These are phyloP conservation scores for Neurospora intermedia DNA, from an alignment of 495 filamentous ascomycete species.

Conservation along the genomic window DNA sequence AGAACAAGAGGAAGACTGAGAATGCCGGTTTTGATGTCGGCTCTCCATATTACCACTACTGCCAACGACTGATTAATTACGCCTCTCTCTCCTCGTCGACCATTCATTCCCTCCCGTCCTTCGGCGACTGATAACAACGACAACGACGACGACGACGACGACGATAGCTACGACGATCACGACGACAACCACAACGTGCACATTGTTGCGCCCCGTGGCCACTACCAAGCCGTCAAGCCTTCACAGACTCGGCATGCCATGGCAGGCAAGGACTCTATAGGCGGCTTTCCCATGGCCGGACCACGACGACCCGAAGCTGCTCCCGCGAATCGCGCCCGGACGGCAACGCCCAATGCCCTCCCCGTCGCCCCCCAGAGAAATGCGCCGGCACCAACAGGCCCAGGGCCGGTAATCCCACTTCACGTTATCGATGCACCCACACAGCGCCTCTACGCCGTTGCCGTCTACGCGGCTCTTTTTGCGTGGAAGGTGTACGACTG, in stretches of 20 bases:
- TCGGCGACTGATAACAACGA: neutral
- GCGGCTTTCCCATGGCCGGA: constrained; percentile 29
- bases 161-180: neutral
- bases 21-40: constrained; percentile 9
- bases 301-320: constrained; percentile 9
- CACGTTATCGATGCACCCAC: constrained; percentile 72
- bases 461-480: constrained; percentile 59
- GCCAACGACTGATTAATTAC: neutral
- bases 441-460: constrained; percentile 76
- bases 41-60: constrained; percentile 3
- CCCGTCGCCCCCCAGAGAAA: constrained; percentile 29
- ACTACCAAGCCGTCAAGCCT: constrained; percentile 6
- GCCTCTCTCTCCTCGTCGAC: neutral
- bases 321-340: constrained; percentile 1
- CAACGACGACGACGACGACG: neutral
- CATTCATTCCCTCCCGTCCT: neutral
- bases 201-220: neutral
- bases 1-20: no score
- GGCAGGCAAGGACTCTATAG: constrained; percentile 28
- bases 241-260: constrained; percentile 33
- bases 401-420: constrained; percentile 59
- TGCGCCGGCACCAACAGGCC: constrained; percentile 11
- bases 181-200: neutral
- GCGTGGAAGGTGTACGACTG: constrained; percentile 83
- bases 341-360: constrained; percentile 12